A percentile compares a stretch with the other conserved stretches of the same genome.
Conservation (phyloP, 2,329 filamentous ascomycete genomes). For the Penicillium corylophilum region DNA sequence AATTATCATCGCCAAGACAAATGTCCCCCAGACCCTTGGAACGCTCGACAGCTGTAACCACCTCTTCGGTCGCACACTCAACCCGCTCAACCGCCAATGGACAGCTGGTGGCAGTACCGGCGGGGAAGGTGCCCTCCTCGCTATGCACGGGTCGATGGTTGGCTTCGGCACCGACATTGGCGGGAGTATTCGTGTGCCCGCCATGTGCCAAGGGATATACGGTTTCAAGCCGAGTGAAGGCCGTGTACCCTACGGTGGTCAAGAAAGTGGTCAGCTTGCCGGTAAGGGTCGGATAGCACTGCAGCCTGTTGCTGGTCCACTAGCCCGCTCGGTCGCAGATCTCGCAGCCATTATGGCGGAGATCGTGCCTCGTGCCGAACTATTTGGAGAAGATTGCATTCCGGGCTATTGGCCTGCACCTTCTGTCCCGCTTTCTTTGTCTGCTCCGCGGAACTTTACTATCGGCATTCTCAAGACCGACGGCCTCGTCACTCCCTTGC, state of each 20-base stretch:
- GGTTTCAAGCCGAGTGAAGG: conserved; percentile 51
- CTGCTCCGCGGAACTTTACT: conserved; percentile 35
- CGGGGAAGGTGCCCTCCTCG: conserved; percentile 62
- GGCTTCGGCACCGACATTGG: conserved; percentile 64
- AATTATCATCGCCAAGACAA: conserved; percentile 69
- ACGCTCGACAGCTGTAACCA: conserved; percentile 61
- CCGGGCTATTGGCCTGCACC: conserved; percentile 41
- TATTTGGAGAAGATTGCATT: conserved; percentile 52
- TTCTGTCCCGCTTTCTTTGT: conserved; percentile 7
- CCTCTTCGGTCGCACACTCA: conserved; percentile 61
- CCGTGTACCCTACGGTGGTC: conserved; percentile 54
- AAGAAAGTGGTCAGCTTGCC: conserved; percentile 48
- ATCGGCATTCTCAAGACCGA: conserved; percentile 45
- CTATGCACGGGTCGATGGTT: conserved; percentile 58
- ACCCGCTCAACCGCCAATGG: conserved; percentile 61
- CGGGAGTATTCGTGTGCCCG: conserved; percentile 47
- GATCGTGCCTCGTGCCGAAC: conserved; percentile 52
- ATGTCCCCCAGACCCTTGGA: conserved; percentile 60
- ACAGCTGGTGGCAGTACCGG: conserved; percentile 66
- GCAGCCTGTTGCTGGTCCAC: conserved; percentile 47
- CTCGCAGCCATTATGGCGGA: conserved; percentile 50
- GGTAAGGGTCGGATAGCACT: conserved; percentile 53
- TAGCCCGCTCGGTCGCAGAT: conserved; percentile 42
- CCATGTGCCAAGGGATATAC: conserved; percentile 54
- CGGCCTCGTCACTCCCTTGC: conserved; percentile 39